A percentile compares a stretch with the other conserved stretches of the same genome.
Conservation (phyloP, 441 rosid genomes). For the Euphorbia celastroides region DNA sequence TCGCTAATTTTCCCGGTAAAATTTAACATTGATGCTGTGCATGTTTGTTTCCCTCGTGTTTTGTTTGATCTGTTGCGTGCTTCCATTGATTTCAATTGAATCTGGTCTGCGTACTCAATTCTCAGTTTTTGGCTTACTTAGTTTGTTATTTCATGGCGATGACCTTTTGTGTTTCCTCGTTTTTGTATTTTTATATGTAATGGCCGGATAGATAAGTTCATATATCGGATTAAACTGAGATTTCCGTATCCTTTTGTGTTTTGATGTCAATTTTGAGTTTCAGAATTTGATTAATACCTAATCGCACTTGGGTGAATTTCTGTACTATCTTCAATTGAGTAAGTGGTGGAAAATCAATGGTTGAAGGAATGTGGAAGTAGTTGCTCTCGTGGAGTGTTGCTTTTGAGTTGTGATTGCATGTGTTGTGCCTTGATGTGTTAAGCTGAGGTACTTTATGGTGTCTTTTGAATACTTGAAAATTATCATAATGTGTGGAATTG, state of each 20-base stretch:
- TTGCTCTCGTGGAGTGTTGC: background rate
- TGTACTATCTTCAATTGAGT: background rate
- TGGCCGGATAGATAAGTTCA: background rate
- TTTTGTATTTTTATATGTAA: background rate
- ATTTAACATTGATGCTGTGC: slow-evolving; percentile 10
- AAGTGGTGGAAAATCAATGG: background rate
- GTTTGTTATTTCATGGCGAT: background rate
- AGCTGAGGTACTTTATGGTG: slow-evolving; percentile 5
- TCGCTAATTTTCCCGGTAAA: background rate
- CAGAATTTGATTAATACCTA: background rate
- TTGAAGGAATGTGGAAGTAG: background rate
- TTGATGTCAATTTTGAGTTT: background rate
- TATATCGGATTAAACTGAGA: slow-evolving; percentile 1
- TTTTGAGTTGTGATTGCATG: background rate
- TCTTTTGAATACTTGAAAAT: background rate
- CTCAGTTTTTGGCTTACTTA: background rate
- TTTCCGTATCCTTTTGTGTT: background rate
- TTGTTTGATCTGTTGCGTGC: slow-evolving; percentile 8
- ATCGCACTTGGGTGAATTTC: background rate
- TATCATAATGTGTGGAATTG: background rate
- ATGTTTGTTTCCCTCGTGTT: background rate
- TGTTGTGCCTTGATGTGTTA: background rate
- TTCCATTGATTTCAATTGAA: slow-evolving; percentile 11
- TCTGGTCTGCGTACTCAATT: background rate
- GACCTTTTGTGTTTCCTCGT: background rate